Base-by-base conservation (phyloP, 495 filamentous ascomycete species). In the Penicillium longicatenatum region DNA sequence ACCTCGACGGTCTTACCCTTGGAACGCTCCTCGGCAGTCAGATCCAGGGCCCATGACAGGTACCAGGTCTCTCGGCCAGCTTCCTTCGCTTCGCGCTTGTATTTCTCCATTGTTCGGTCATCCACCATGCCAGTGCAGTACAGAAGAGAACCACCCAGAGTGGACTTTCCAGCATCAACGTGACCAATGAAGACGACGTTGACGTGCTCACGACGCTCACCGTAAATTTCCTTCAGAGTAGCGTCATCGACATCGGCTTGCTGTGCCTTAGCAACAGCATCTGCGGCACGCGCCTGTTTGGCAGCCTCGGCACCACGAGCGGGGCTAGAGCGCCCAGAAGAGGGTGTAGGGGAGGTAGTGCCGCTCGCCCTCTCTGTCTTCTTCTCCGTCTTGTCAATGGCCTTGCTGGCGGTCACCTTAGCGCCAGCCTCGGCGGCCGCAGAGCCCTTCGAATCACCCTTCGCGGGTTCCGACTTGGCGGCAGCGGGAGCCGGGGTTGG, bases 1-100 rank as follows among this genome's bases (percentile, higher is more conserved):
- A 99, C 94, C 71, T 99, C 94, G 47, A 98, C 94, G 1, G 94
- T 98, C 81, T 98, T 98, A 60, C 95, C 94, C 84, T 99, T 98
- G 30, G 91, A 76, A 59, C 95, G 86, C 67, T 99, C 94, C 74
- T 99, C 94, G 64, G 92, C 93, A 39, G 92, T 98, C 64, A 97
- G 74, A 83, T 99, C 95, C 50, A 97, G 83, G 42, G 93, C 94
- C 95, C 93, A 98, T 47, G 93, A 99, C 11, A 97, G 79, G 69
- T 97, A 98, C 95, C 93, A 98, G n/a, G 91, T 90, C 79, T 98
- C 93, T 80, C 93, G 89, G 53, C 94, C 94, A 51, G 92, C 82
- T 14, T 97, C 94, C 78, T 96, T 98, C 22, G 94, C 94, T 63
- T 98, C 94, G 56, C 85, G 84, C 83, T 93, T 97, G 78, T 94